Conservation (phyloP, 805 yeast species). For the Yamadazyma takamatsuzukensis region DNA sequence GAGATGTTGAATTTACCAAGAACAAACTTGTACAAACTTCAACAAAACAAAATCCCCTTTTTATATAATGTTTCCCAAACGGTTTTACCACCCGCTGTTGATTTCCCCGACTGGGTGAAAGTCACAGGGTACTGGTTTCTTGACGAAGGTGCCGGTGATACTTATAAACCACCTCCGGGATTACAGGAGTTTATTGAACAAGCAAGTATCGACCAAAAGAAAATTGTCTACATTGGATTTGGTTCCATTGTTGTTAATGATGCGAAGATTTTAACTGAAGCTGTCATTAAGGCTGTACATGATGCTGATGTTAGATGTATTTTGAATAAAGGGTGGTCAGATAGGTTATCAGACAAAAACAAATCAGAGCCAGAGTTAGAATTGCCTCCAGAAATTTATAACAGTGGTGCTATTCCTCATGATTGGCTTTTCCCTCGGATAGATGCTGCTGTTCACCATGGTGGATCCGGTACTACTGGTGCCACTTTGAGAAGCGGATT, state of each 20-base stretch:
- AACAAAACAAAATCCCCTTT: conserved; percentile 80
- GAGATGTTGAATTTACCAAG: conserved; percentile 59
- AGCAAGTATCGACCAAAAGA: conserved; percentile 61
- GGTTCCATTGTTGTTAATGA: conserved; percentile 91
- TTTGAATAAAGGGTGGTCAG: conserved; percentile 94
- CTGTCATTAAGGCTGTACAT: conserved; percentile 73
- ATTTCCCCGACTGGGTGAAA: conserved; percentile 91
- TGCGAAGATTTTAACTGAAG: conserved; percentile 71
- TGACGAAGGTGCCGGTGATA: conserved; percentile 53
- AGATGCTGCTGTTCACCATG: conserved; percentile 96
- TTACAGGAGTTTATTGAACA: conserved; percentile 55
- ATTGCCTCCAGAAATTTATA: conserved; percentile 66
- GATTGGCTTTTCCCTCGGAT: conserved; percentile 89
- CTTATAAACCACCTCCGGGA: conserved; percentile 58
- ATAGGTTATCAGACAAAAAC: conserved; percentile 44
- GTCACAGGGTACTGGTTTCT: conserved; percentile 96
- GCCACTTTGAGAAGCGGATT: conserved; percentile 82
- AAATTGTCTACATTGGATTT: conserved; percentile 87
- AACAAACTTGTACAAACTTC: conserved; percentile 68
- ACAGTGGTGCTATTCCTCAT: conserved; percentile 77
- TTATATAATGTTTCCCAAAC: conserved; percentile 85
- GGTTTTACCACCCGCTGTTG: conserved; percentile 88
- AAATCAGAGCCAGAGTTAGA: conserved; percentile 29
- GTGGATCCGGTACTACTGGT: conserved; percentile 96
- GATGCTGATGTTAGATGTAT: conserved; percentile 84